phyloP scores from a whole-genome alignment of 169 alveolate genomes.

The Perkinsus chesapeaki region DNA sequence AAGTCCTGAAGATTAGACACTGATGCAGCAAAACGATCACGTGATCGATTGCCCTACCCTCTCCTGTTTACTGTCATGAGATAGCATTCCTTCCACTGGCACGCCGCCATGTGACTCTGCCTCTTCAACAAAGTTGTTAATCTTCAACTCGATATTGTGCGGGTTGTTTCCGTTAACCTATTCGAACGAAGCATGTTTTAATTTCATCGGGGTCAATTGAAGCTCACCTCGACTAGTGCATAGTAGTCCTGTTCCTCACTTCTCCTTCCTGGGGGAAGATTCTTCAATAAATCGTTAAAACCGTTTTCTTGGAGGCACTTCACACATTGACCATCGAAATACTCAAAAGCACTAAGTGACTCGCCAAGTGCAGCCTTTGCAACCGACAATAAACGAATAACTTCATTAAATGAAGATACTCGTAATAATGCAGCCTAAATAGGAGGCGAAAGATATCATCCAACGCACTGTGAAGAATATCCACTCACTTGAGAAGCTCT shows the following conservation, averaged over 20 bases:
- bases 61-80: neutral
- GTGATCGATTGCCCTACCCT: neutral
- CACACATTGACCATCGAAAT: slow-evolving; percentile 19
- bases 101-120: neutral
- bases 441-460: neutral
- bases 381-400: neutral
- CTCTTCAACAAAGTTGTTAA: neutral
- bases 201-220: too few species aligned
- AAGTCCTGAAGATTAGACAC: neutral
- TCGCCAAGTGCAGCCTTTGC: slow-evolving; percentile 16
- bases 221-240: neutral
- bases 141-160: neutral
- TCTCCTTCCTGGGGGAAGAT: neutral
- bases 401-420: neutral
- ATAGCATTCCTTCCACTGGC: neutral
- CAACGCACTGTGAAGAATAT: neutral
- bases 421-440: neutral
- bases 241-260: neutral
- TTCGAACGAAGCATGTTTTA: too few species aligned
- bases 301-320: neutral
- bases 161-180: neutral
- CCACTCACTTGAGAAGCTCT: neutral
- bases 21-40: neutral
- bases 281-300: neutral
- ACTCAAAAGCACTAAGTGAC: slow-evolving; percentile 40